phyloP scores from a whole-genome alignment of 2,329 filamentous ascomycete species.

The Boeremia exigua region DNA sequence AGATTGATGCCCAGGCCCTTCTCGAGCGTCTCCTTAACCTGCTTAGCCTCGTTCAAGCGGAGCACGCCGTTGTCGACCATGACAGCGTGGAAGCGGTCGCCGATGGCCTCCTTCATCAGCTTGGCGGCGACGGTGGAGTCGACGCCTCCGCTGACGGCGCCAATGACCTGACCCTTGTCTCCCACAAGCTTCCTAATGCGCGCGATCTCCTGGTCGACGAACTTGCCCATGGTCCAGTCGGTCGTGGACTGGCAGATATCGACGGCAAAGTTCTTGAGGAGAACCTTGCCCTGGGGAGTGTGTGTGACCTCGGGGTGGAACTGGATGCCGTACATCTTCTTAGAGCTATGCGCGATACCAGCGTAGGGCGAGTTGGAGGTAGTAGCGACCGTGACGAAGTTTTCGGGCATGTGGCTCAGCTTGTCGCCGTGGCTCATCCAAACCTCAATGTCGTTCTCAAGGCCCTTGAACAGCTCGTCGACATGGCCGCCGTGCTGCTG shows the following conservation, averaged over 20 bases:
- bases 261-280: constrained; percentile 84
- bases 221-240: constrained; percentile 87
- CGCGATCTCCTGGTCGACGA: constrained; percentile 78
- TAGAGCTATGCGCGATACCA: constrained; percentile 73
- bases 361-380: constrained; percentile 80
- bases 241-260: constrained; percentile 77
- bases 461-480: constrained; percentile 77
- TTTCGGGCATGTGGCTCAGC: constrained; percentile 73
- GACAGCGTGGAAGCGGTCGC: constrained; percentile 82
- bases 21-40: constrained; percentile 80
- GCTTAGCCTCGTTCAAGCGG: constrained; percentile 81
- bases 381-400: constrained; percentile 75
- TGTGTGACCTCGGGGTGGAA: constrained; percentile 88
- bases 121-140: constrained; percentile 87
- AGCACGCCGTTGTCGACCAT: constrained; percentile 87
- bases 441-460: constrained; percentile 73
- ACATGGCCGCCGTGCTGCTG: constrained; percentile 65
- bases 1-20: constrained; percentile 88
- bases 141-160: constrained; percentile 81
- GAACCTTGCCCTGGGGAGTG: constrained; percentile 70
- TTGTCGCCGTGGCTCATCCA: constrained; percentile 95
- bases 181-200: constrained; percentile 85
- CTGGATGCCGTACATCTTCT: constrained; percentile 81
- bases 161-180: constrained; percentile 79
- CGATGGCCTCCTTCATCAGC: constrained; percentile 86